Base-by-base conservation (phyloP, 1,284 basidiomycete species). In the Ustilago crameri region DNA sequence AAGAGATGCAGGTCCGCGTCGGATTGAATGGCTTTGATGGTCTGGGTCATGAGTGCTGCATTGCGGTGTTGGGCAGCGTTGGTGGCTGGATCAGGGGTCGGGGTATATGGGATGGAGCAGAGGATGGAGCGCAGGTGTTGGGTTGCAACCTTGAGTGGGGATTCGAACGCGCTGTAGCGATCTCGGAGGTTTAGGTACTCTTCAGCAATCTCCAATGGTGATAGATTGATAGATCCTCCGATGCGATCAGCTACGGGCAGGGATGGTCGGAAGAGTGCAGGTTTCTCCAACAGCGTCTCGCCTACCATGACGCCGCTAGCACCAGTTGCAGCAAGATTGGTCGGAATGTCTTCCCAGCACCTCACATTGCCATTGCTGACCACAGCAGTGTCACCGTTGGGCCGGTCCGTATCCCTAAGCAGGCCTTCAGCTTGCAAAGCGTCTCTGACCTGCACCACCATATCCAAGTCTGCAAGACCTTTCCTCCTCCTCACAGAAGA, bases 281-380 rank as follows among this genome's bases (percentile, higher is more conserved):
- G 90, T 82, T 91, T 90, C 24, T 86, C 88, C 8, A 91, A 83
- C 34, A 92, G 82, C 18, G 87, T 87, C 80, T 92, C 90, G 9
- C 90, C 91, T 3, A 91, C 89, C 91, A 92, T 92, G 61, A 90
- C 81, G 9, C 91, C 91, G 74, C 90, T 88, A 41, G 90, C 90
- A n/a, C 86, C 85, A 2, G 91, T 91, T 43, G 84, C 83, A 9
- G 80, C 75, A 48, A 87, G 76, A 75, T 91, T 91, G 27, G 78
- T 73, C 59, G 82, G 79, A 10, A 91, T 79, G 78, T 92, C 89
- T 32, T 82, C 81, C 84, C 86, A 88, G 14, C 81, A 83, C 18
- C 87, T 86, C 14, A 92, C 91, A 73, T 92, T 92, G 15, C 91
- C 91, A 75, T 92, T 92, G 83, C 89, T 90, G 51, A 92, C 84